Conservation (phyloP, 75 land plant species). For the Ceratopteris richardii region DNA sequence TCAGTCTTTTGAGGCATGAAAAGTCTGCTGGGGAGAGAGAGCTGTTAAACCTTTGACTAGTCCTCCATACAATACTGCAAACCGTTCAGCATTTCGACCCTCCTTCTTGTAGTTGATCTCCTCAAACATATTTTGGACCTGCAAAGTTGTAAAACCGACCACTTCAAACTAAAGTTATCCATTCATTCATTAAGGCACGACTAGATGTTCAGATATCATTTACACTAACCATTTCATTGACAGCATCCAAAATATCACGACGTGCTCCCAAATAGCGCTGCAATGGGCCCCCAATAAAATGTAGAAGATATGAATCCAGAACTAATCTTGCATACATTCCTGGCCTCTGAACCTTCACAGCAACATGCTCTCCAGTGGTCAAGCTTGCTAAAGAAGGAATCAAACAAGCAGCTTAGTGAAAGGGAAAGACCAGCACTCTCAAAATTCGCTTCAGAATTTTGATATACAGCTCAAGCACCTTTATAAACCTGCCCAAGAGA, state of each 20-base stretch:
- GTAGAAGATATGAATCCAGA: conserved; percentile 80
- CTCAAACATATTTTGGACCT: conserved; percentile 98
- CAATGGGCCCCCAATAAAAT: conserved; percentile 87
- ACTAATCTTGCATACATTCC: conserved; percentile 57
- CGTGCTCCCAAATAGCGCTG: conserved; percentile 82
- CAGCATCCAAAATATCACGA: conserved; percentile 78
- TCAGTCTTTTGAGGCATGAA: neutral
- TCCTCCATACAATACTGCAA: conserved; percentile 68
- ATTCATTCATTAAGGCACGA: neutral
- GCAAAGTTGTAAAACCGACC: neutral
- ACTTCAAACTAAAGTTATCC: neutral
- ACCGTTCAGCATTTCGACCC: conserved; percentile 91
- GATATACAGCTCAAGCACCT: conserved; percentile 35
- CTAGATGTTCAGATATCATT: neutral
- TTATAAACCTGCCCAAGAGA: conserved; percentile 97
- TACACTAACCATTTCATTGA: conserved; percentile 84
- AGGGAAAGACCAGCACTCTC: neutral
- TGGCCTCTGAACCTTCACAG: conserved; percentile 95
- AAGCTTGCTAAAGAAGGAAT: conserved; percentile 66
- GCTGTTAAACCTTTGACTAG: conserved; percentile 8
- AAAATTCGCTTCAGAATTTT: neutral
- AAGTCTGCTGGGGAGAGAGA: neutral
- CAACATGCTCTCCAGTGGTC: conserved; percentile 82
- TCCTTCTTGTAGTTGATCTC: conserved; percentile 88
- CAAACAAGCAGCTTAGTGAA: too few relatives aligned